These are phyloP conservation scores for Microstegium vimineum DNA, from an alignment of 176 grass and related monocot species.

Conservation along the genomic window DNA sequence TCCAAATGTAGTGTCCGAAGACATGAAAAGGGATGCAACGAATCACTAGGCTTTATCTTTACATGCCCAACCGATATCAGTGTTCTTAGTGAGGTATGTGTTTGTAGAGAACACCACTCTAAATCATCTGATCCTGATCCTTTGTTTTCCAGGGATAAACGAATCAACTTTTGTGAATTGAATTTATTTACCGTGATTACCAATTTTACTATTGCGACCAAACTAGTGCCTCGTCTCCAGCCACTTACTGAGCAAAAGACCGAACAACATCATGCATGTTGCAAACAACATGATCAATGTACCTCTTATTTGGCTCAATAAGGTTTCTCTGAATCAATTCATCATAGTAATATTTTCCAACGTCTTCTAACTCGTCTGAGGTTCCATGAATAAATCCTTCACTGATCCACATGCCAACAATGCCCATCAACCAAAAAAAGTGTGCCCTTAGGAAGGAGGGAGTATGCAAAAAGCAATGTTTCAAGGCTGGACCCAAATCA, in stretches of 20 bases:
- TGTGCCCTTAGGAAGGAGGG: no score
- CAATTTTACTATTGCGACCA: not conserved
- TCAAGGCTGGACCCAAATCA: no score
- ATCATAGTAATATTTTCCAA: no score
- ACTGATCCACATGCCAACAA: no score
- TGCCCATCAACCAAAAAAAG: no score
- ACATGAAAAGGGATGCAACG: not conserved
- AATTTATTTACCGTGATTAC: not conserved
- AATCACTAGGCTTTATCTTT: not conserved
- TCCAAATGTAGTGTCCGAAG: not conserved
- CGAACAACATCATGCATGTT: conserved; percentile 25
- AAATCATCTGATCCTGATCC: not conserved
- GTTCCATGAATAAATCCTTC: no score
- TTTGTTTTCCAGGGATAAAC: not conserved
- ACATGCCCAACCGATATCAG: not conserved
- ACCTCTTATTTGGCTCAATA: not conserved
- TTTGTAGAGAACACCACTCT: not conserved
- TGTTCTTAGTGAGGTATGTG: not conserved
- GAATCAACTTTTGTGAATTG: not conserved
- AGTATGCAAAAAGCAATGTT: no score
- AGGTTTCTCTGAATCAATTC: not conserved
- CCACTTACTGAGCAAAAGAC: conserved; percentile 1
- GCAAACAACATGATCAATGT: not conserved
- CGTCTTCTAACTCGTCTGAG: no score
- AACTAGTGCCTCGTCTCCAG: not conserved